phyloP scores from a whole-genome alignment of 2,329 filamentous ascomycete genomes.

The Alternaria brassicicola region DNA sequence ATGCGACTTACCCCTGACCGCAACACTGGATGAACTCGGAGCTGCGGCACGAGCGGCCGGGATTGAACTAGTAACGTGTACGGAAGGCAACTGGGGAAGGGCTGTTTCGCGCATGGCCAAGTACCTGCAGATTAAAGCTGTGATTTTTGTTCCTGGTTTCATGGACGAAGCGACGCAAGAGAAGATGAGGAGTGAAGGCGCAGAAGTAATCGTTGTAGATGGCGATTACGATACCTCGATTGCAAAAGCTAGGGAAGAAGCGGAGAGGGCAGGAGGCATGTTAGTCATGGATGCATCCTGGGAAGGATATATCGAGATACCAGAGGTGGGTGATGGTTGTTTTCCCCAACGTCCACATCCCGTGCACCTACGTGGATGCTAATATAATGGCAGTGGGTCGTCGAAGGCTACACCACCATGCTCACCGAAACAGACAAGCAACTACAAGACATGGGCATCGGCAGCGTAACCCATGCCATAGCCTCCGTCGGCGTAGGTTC shows the following conservation, averaged over 20 bases:
- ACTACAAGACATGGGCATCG: constrained; percentile 49
- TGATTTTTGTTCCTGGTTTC: constrained; percentile 67
- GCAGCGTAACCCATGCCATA: constrained; percentile 59
- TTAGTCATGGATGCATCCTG: constrained; percentile 74
- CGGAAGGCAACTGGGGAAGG: constrained; percentile 78
- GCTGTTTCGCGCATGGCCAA: constrained; percentile 72
- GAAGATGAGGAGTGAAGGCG: constrained; percentile 67
- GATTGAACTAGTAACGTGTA: constrained; percentile 66
- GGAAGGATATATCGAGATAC: constrained; percentile 69
- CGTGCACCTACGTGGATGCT: constrained; percentile 7
- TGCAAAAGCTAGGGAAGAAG: constrained; percentile 53
- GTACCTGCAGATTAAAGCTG: constrained; percentile 61
- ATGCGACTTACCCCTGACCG: constrained; percentile 53
- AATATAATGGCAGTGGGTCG: constrained; percentile 64
- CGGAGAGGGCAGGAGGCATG: constrained; percentile 54
- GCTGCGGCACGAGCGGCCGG: constrained; percentile 20
- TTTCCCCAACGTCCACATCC: too few species aligned
- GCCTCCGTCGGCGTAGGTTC: constrained; percentile 75
- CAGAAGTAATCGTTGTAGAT: constrained; percentile 60
- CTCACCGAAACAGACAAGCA: constrained; percentile 71
- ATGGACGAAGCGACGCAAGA: constrained; percentile 62
- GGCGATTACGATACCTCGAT: constrained; percentile 71
- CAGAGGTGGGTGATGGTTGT: constrained; percentile 57
- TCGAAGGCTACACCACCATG: constrained; percentile 79
- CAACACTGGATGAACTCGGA: constrained; percentile 55